Conservation (phyloP, 805 yeast genomes). For the Kodamaea kakaduensis region DNA sequence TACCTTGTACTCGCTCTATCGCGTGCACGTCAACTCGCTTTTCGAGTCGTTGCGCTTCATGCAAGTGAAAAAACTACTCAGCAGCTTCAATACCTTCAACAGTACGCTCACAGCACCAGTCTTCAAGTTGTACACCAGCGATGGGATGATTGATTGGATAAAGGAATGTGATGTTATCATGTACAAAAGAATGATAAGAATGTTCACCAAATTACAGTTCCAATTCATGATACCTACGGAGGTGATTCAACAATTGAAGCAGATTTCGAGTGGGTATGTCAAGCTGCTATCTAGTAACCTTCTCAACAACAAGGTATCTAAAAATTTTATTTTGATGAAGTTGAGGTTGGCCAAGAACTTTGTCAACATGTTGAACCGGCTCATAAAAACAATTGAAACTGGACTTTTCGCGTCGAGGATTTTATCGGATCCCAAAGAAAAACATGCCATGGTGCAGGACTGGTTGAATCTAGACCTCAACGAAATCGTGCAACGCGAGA, state of each 20-base stretch:
- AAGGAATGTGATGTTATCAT: conserved; percentile 60
- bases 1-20: conserved; percentile 59
- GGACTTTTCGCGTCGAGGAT: conserved; percentile 48
- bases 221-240: conserved; percentile 51
- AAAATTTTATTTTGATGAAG: conserved; percentile 48
- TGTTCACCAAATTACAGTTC: conserved; percentile 58
- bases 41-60: conserved; percentile 65
- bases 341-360: conserved; percentile 52
- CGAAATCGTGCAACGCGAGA: conserved; percentile 45
- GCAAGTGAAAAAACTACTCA: conserved; percentile 58
- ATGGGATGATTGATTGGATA: conserved; percentile 58
- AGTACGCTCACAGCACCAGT: conserved; percentile 59
- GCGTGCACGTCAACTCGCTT: conserved; percentile 57
- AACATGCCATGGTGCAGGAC: conserved; percentile 50
- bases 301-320: conserved; percentile 41
- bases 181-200: conserved; percentile 50
- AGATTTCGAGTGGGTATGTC: conserved; percentile 47
- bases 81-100: conserved; percentile 49
- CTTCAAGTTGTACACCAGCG: conserved; percentile 50
- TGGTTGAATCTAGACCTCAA: conserved; percentile 53
- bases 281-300: conserved; percentile 41
- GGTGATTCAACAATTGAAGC: conserved; percentile 51
- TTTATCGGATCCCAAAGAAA: conserved; percentile 40
- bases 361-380: conserved; percentile 47
- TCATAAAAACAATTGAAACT: conserved; percentile 52